Evolutionary conservation across 1,284 basidiomycete species (phyloP), one percentile per base, ranked within the genome.

Genomic region (Stereum hirsutum): DNA sequence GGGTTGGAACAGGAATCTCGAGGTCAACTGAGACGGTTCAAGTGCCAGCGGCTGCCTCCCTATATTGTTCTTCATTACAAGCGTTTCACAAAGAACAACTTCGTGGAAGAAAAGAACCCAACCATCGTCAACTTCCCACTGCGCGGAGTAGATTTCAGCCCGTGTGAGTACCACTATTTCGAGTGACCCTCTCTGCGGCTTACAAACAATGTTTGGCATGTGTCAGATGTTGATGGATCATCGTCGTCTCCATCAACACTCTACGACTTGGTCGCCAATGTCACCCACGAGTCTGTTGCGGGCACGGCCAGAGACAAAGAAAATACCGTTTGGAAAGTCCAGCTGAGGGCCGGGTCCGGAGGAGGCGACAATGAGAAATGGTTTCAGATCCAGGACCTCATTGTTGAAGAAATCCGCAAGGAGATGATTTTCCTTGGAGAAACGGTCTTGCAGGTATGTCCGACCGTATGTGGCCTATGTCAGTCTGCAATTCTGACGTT

Each of bases 351-450:
- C 42, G 74, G 74, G 33, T 72, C 76, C 19, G 86, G 85, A 32
- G 84, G 82, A 11, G 86, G 82, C 24, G 89, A 92, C 45, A 75
- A 72, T 41, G 93, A 97, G 61, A 89, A 88, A 59, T 99, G 96
- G 96, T 89, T 89, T 62, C 86, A 93, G 65, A 88, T 98, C 46
- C 94, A 99, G 62, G 96, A 99, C 67, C 72, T 99, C 46, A 88
- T 96, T 46, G 94, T 99, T 6, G 89, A 95, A 57, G 91, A 97
- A 57, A 89, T 92, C 26, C 76, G 94, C 49, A 89, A 87, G 61
- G 93, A 97, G 58, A 94, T 99, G 90, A 94, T 99, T 49, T 95
- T 98, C 60, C 70, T 99, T 28, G 95, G 94, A 23, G 96, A 99
- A 63, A 92, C 89, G 21, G 88, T 96, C 39, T 68, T 99, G 38